Percentiles rank a stretch among this genome's conserved stretches.
Conservation (phyloP, 768 basidiomycete genomes). For the Podaxis rugospora region DNA sequence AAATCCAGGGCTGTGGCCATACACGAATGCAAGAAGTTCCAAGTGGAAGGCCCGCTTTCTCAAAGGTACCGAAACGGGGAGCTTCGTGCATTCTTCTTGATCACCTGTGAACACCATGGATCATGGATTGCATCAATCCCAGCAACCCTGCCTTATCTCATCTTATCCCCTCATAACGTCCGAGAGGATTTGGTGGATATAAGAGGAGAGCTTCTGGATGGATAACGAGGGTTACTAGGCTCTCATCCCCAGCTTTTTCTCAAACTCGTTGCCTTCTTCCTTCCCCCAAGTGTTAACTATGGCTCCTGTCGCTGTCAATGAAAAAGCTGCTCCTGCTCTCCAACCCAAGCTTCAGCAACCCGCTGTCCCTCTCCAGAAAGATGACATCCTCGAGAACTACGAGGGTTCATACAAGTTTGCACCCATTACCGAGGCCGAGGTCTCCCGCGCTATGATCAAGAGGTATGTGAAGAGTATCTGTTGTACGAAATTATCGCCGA, state of each 20-base stretch:
- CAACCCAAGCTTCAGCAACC: slow-evolving; percentile 1
- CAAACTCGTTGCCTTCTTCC: not conserved
- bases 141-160: slow-evolving; percentile 5
- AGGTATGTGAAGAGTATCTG: slow-evolving; percentile 31
- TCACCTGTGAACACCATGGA: slow-evolving; percentile 1
- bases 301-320: slow-evolving; percentile 24
- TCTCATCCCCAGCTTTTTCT: not conserved
- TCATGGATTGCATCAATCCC: slow-evolving; percentile 1
- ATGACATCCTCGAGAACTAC: slow-evolving; percentile 49
- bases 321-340: not conserved
- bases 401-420: slow-evolving; percentile 65
- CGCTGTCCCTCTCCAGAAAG: slow-evolving; percentile 19
- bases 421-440: slow-evolving; percentile 72
- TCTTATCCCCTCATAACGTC: not conserved
- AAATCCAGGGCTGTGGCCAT: not conserved
- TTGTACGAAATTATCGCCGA: not conserved
- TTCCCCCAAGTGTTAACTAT: not conserved
- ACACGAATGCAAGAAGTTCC: slow-evolving; percentile 1
- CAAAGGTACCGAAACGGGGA: not conserved
- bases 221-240: not conserved
- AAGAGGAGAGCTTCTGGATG: not conserved
- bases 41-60: not conserved
- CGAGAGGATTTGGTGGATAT: not conserved
- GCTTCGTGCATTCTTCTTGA: not conserved
- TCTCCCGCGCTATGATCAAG: slow-evolving; percentile 74